phyloP scores from a whole-genome alignment of 495 filamentous ascomycete genomes.

The Cercophora scortea region DNA sequence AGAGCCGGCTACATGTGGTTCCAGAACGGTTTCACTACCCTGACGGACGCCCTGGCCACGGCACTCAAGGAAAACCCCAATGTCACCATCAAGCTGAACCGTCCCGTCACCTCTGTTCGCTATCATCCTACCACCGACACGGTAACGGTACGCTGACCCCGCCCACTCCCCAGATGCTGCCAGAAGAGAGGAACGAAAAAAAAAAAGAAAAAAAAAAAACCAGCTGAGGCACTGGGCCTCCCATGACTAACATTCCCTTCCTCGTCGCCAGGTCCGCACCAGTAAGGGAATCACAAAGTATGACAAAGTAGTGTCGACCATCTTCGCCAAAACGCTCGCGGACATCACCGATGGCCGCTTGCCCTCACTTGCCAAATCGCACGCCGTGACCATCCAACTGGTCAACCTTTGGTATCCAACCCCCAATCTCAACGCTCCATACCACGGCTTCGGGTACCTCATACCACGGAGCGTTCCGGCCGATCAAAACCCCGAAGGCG shows the following conservation, averaged over 20 bases:
- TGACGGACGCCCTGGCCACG: slow-evolving; percentile 40
- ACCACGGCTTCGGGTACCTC: slow-evolving; percentile 81
- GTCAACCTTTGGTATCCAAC: slow-evolving; percentile 80
- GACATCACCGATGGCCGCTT: slow-evolving; percentile 31
- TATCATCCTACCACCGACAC: slow-evolving; percentile 7
- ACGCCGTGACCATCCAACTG: slow-evolving; percentile 76
- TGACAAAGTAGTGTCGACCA: slow-evolving; percentile 64
- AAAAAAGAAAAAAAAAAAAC: background rate
- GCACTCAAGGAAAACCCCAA: slow-evolving; percentile 38
- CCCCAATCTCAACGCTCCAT: slow-evolving; percentile 50
- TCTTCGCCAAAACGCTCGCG: slow-evolving; percentile 46
- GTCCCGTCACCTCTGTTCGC: slow-evolving; percentile 28
- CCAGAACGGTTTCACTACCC: slow-evolving; percentile 47
- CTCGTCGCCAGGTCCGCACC: too few relatives aligned
- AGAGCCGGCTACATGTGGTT: slow-evolving; percentile 31
- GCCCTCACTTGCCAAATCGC: slow-evolving; percentile 44
- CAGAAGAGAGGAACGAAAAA: background rate
- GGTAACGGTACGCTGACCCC: slow-evolving; percentile 6
- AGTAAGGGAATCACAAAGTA: slow-evolving; percentile 18
- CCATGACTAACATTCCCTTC: too few relatives aligned
- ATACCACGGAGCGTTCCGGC: slow-evolving; percentile 62
- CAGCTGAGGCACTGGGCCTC: too few relatives aligned
- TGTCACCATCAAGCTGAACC: slow-evolving; percentile 44
- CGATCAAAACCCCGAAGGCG: slow-evolving; percentile 71
- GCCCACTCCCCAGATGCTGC: too few relatives aligned